phyloP scores from a whole-genome alignment of 2,329 filamentous ascomycete genomes.

The Lojkania enalia region DNA sequence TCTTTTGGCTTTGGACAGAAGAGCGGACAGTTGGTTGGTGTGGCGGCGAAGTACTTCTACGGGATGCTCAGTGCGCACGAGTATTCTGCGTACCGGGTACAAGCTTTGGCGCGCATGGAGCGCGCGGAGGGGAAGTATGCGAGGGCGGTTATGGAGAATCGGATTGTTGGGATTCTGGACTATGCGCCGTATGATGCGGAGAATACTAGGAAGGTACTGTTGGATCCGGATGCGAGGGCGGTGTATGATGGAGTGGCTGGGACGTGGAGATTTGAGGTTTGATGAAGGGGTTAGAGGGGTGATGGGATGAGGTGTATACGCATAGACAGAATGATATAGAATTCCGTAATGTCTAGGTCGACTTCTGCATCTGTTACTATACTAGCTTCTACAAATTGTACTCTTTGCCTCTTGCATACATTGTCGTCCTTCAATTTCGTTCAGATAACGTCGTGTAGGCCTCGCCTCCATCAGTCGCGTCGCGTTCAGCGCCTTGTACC shows the following conservation, averaged over 20 bases:
- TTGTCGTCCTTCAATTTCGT: background rate
- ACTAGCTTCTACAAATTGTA: background rate
- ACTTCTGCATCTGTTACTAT: background rate
- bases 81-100: conserved; percentile 5
- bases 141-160: conserved; percentile 3
- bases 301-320: background rate
- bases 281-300: background rate
- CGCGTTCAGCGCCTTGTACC: no score
- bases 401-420: background rate
- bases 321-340: background rate
- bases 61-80: background rate
- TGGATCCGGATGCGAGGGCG: background rate
- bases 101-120: conserved; percentile 2
- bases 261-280: background rate
- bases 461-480: no score
- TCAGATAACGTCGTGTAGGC: no score
- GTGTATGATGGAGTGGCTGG: background rate
- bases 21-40: conserved; percentile 77
- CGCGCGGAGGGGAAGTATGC: conserved; percentile 1
- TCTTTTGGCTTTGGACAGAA: conserved; percentile 98
- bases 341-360: background rate
- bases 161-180: conserved; percentile 2
- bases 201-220: background rate
- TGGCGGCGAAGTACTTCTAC: conserved; percentile 15
- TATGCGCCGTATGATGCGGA: conserved; percentile 6